Evolutionary conservation across 179 eudicot species (phyloP).

Genomic region (Carnegiea gigantea): DNA sequence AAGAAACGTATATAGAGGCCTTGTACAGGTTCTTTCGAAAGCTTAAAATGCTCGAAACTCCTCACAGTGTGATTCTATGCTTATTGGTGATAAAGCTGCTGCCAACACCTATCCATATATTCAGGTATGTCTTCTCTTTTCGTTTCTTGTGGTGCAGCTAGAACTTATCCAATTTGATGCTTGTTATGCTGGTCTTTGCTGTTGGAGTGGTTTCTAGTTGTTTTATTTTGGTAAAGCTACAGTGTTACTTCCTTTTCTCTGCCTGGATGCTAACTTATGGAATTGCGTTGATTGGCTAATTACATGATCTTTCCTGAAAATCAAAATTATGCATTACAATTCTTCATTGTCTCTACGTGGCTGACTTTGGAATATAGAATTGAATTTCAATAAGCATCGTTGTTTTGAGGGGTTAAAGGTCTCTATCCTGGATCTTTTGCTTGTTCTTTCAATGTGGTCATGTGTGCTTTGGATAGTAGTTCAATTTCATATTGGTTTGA

Average conservation of each 20-base stretch:
- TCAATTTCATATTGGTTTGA: background rate
- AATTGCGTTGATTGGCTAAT: background rate
- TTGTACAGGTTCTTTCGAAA: conserved; percentile 78
- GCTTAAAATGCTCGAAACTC: conserved; percentile 86
- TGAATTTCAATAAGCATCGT: background rate
- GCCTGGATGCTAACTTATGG: too few species aligned
- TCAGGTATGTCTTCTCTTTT: conserved; percentile 51
- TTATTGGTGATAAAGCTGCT: conserved; percentile 83
- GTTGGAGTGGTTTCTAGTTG: background rate
- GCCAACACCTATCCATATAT: conserved; percentile 96
- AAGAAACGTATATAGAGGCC: conserved; percentile 86
- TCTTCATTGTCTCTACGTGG: background rate
- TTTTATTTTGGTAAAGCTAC: background rate
- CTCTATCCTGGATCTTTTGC: background rate
- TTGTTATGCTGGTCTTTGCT: background rate
- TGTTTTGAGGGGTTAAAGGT: background rate
- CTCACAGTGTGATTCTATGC: conserved; percentile 98
- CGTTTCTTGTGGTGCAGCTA: background rate
- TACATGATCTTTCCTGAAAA: background rate
- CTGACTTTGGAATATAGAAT: background rate
- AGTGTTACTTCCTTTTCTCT: too few species aligned
- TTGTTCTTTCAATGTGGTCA: background rate
- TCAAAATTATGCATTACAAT: background rate
- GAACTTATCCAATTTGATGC: background rate
- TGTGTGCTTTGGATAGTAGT: background rate